Evolutionary conservation across 805 yeast species (phyloP).

Genomic region (Starmerella gropengiesseri): DNA sequence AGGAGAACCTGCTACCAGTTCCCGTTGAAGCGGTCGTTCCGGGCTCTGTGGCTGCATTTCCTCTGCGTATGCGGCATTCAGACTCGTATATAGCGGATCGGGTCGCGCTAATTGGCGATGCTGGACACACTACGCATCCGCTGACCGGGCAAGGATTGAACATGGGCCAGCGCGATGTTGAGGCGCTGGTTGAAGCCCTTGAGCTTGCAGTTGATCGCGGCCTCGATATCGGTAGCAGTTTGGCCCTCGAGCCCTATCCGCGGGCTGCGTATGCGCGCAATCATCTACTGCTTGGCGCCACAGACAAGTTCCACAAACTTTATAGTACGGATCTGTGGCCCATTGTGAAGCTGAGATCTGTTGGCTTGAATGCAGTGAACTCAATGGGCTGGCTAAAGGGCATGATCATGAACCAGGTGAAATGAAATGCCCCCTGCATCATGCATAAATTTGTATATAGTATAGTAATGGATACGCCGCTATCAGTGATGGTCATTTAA

Average conservation of each 20-base stretch:
- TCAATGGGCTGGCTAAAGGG: slow-evolving; percentile 55
- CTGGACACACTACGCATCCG: slow-evolving; percentile 96
- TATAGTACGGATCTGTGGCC: slow-evolving; percentile 67
- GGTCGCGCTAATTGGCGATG: slow-evolving; percentile 92
- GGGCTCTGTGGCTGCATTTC: slow-evolving; percentile 74
- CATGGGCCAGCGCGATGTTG: slow-evolving; percentile 94
- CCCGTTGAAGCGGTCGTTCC: slow-evolving; percentile 48
- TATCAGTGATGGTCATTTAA: too few relatives aligned
- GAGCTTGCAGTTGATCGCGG: slow-evolving; percentile 68
- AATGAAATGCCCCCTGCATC: neutral
- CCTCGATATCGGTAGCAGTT: slow-evolving; percentile 69
- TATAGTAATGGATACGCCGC: too few relatives aligned
- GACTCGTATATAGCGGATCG: slow-evolving; percentile 77
- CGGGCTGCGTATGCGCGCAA: slow-evolving; percentile 71
- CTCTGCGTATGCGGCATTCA: slow-evolving; percentile 78
- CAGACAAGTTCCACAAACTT: slow-evolving; percentile 83
- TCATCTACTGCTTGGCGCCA: slow-evolving; percentile 72
- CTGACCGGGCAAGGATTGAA: slow-evolving; percentile 96
- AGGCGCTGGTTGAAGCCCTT: slow-evolving; percentile 53
- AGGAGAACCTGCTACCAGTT: slow-evolving; percentile 52
- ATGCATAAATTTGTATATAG: slow-evolving; percentile 21
- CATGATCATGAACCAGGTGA: slow-evolving; percentile 48
- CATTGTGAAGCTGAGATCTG: slow-evolving; percentile 58
- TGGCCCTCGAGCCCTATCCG: slow-evolving; percentile 80
- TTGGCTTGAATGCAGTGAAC: slow-evolving; percentile 66